Base-by-base conservation (phyloP, 345 rosid species). In the Toxicodendron radicans region DNA sequence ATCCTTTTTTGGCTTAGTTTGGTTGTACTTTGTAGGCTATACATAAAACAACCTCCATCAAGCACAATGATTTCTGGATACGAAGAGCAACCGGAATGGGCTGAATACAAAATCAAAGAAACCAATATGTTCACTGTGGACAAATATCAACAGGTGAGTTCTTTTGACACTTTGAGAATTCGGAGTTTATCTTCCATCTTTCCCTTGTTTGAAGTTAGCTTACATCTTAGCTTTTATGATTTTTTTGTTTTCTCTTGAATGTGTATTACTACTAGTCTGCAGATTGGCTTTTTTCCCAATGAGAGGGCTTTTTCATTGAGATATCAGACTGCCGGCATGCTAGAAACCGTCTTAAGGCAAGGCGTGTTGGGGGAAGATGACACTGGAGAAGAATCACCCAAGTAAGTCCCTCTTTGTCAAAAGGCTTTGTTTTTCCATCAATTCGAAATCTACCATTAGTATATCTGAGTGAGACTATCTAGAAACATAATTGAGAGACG, bases 291-390 rank as follows among this genome's bases (percentile, higher is more conserved):
- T 79, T 92, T 95, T 72, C 94, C 91, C 17, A 78, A 85, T 59
- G 94, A 87, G 84, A 90, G 76, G 86, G 97, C 99, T 10, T 95
- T 87, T 84, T 81, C 95, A 1, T 73, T 92, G 71, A 84, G 97
- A 74, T 95, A 95, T 82, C 97, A 86, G 76, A 90, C 95, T 2
- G 97, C 97, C 74, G 97, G 97, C 73, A 92, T 95, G 97, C 76
- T 92, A 66, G 97, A 95, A 73, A 85, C 85, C 0, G 91, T 89
- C 1, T 70, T 92, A 79, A 90, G 99, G 82, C 91, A 90, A 82
- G 97, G 99, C 14, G 97, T 92, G 66, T 85, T 92, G 0, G 99
- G 99, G 60, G 97, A 95, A 81, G 97, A 95, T 79, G 99, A 95
- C 79, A 92, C 87, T n/a, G 99, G 87, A 64, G 99, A 92, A 81